A percentile compares a stretch with the other conserved stretches of the same genome.
Conservation (phyloP, 495 filamentous ascomycete species). For the Hypoxylon lienhwacheense region DNA sequence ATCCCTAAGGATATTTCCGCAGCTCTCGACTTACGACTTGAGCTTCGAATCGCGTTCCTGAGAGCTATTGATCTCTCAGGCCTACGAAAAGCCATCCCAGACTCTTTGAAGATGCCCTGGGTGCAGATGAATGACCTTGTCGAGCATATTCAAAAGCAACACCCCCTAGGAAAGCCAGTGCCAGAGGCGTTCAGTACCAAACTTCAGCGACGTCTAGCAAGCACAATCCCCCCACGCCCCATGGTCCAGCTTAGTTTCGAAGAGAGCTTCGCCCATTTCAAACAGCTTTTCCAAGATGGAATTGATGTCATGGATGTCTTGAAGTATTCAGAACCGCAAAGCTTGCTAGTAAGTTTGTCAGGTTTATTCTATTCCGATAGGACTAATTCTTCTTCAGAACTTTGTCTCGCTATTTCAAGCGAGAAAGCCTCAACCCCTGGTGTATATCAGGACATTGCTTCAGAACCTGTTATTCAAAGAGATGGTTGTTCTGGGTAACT, state of each 20-base stretch:
- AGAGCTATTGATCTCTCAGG: conserved; percentile 50
- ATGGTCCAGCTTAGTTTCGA: conserved; percentile 76
- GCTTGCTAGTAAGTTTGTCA: conserved; percentile 58
- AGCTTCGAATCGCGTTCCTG: conserved; percentile 66
- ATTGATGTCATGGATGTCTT: conserved; percentile 67
- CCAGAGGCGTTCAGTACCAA: conserved; percentile 84
- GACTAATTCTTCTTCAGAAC: conserved; percentile 47
- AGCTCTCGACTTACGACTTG: conserved; percentile 65
- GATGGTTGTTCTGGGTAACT: conserved; percentile 63
- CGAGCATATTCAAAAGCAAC: conserved; percentile 56
- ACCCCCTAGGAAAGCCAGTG: conserved; percentile 64
- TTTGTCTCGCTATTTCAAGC: conserved; percentile 73
- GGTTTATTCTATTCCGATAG: conserved; percentile 7
- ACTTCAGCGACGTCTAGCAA: conserved; percentile 84
- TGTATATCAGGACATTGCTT: conserved; percentile 81
- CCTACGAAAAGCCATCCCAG: conserved; percentile 44
- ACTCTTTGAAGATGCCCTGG: conserved; percentile 52
- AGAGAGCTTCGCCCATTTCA: conserved; percentile 70
- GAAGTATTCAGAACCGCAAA: conserved; percentile 66
- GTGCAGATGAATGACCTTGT: conserved; percentile 50
- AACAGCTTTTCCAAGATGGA: conserved; percentile 72
- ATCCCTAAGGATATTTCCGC: conserved; percentile 55
- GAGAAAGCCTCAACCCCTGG: conserved; percentile 76
- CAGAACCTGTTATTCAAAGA: conserved; percentile 76
- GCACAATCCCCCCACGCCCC: conserved; percentile 87